These are phyloP conservation scores for Skeletonema menzelii DNA, from an alignment of 108 stramenopile genomes.

Conservation along the genomic window DNA sequence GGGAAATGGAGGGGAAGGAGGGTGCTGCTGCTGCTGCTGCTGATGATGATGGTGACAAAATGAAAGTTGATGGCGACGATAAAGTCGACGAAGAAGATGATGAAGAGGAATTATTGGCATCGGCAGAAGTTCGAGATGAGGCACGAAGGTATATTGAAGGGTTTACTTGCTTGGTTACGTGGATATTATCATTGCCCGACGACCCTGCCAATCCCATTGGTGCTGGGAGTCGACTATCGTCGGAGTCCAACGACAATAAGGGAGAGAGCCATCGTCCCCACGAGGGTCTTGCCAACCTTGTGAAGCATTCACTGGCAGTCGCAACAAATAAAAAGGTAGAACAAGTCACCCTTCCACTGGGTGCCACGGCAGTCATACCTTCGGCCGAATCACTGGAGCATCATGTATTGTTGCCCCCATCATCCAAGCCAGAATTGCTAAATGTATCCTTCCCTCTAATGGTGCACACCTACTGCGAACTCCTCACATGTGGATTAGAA, in stretches of 20 bases:
- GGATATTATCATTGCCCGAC: slow-evolving; percentile 87
- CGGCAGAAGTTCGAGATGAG: slow-evolving; percentile 47
- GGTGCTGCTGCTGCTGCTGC: not conserved
- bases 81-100: not conserved
- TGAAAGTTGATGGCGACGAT: not conserved
- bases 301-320: slow-evolving; percentile 30
- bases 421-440: slow-evolving; percentile 80
- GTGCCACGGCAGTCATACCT: slow-evolving; percentile 21
- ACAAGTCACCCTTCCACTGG: slow-evolving; percentile 12
- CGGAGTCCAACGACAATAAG: not conserved
- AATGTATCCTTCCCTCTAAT: slow-evolving; percentile 83
- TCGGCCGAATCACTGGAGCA: slow-evolving; percentile 9
- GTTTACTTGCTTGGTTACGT: slow-evolving; percentile 75
- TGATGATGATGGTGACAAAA: not conserved
- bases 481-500: slow-evolving; percentile 81
- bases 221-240: not conserved
- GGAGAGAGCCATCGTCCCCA: slow-evolving; percentile 3
- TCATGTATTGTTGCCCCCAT: slow-evolving; percentile 55
- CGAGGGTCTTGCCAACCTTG: slow-evolving; percentile 29
- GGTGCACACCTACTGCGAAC: slow-evolving; percentile 88
- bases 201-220: slow-evolving; percentile 61
- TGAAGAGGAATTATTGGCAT: slow-evolving; percentile 6
- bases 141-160: slow-evolving; percentile 74
- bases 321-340: not conserved
- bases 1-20: slow-evolving; percentile 44